These are phyloP conservation scores for Clohesyomyces aquaticus DNA, from an alignment of 495 filamentous ascomycete genomes.

Conservation along the genomic window DNA sequence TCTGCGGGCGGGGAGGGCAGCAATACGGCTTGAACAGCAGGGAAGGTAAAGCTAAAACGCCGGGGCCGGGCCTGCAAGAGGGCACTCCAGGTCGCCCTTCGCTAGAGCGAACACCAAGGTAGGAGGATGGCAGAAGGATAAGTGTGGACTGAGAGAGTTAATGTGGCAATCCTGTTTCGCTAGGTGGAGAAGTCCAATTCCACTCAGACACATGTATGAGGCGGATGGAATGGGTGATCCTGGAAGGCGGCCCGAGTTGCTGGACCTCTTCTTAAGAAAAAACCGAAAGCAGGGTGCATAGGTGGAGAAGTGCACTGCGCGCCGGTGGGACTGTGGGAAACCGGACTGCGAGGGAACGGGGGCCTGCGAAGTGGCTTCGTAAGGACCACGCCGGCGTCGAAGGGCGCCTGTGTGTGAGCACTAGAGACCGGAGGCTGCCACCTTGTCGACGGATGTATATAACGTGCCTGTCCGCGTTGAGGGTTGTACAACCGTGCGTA, in stretches of 20 bases:
- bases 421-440: constrained; percentile 24
- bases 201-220: constrained; percentile 17
- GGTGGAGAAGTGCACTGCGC: constrained; percentile 11
- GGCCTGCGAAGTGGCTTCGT: constrained; percentile 27
- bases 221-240: constrained; percentile 29
- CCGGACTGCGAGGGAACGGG: not conserved
- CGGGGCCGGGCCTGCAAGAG: constrained; percentile 25
- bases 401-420: constrained; percentile 25
- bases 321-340: constrained; percentile 15
- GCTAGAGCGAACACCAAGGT: constrained; percentile 21
- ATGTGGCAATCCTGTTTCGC: constrained; percentile 27
- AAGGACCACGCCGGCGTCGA: constrained; percentile 16
- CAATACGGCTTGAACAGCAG: constrained; percentile 39
- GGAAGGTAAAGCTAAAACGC: constrained; percentile 31
- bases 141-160: constrained; percentile 29
- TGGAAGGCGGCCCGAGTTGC: constrained; percentile 21
- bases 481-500: constrained; percentile 25
- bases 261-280: constrained; percentile 26
- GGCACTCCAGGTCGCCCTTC: constrained; percentile 16
- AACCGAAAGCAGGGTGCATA: constrained; percentile 21
- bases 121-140: constrained; percentile 18
- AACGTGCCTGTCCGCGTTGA: constrained; percentile 19
- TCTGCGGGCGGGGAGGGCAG: constrained; percentile 38
- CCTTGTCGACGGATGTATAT: constrained; percentile 26
- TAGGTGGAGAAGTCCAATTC: constrained; percentile 19